These are phyloP conservation scores for Trichophyton schoenleinii DNA, from an alignment of 2,329 filamentous ascomycete genomes.

Conservation along the genomic window DNA sequence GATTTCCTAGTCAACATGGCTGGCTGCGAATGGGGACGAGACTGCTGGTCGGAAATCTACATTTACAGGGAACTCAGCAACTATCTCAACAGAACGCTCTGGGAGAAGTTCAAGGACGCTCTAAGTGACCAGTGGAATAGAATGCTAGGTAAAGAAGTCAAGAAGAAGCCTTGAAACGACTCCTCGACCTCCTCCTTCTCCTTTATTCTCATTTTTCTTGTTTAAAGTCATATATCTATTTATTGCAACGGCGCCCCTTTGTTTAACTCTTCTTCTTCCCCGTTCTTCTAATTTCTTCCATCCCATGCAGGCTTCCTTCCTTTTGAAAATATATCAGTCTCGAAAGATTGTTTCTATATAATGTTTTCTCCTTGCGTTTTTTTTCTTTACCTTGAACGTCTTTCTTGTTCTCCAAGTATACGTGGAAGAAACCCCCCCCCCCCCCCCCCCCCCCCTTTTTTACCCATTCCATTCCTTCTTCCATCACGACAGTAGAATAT, in stretches of 20 bases:
- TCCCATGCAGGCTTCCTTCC: neutral
- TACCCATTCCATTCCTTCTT: neutral
- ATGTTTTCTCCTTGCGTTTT: neutral
- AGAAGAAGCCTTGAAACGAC: conserved; percentile 6
- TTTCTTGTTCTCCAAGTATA: neutral
- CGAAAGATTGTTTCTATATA: neutral
- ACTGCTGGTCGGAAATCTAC: conserved; percentile 98
- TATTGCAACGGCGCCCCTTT: neutral
- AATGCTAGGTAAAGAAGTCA: conserved; percentile 14
- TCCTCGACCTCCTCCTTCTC: neutral
- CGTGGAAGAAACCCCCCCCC: neutral
- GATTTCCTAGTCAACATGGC: conserved; percentile 99
- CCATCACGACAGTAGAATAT: neutral
- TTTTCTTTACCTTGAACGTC: neutral
- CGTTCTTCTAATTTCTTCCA: neutral
- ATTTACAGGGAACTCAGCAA: conserved; percentile 86
- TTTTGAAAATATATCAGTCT: neutral
- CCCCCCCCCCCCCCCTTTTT: neutral
- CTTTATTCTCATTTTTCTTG: neutral
- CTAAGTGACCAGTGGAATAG: conserved; percentile 16
- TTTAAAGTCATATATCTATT: neutral
- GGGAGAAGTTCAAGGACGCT: conserved; percentile 49
- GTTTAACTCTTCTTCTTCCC: too few relatives aligned
- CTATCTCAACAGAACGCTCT: conserved; percentile 68
- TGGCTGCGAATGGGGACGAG: conserved; percentile 88